phyloP scores from a whole-genome alignment of 208 protist genomes.

The Spongospora subterranea region DNA sequence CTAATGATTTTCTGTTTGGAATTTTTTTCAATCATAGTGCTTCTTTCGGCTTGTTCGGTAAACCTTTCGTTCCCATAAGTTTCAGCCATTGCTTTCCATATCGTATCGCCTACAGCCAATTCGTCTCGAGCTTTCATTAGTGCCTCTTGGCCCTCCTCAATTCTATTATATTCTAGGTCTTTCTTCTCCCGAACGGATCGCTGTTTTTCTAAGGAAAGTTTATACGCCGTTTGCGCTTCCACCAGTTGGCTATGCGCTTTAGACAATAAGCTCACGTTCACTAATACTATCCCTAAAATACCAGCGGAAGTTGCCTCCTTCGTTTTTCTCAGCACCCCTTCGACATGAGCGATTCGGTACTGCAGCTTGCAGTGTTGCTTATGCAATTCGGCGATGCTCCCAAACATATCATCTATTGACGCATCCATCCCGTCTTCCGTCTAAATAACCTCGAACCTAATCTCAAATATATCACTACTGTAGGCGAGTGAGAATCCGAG shows the following conservation, averaged over 20 bases:
- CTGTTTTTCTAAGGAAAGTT: neutral
- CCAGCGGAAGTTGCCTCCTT: neutral
- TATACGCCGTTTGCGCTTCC: neutral
- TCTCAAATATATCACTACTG: too few relatives aligned
- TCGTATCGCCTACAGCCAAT: neutral
- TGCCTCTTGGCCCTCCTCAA: neutral
- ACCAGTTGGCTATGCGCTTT: neutral
- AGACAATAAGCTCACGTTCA: neutral
- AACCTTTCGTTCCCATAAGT: neutral
- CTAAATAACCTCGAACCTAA: too few relatives aligned
- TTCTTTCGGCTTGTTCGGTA: too few relatives aligned
- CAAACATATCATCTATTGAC: neutral
- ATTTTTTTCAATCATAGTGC: too few relatives aligned
- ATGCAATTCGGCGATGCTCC: conserved; percentile 1
- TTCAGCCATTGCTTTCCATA: neutral
- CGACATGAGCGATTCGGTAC: conserved; percentile 33
- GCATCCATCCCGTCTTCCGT: neutral
- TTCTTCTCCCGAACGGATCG: neutral
- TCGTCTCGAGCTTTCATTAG: neutral
- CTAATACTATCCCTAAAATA: neutral
- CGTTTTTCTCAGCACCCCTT: neutral
- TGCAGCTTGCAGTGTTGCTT: conserved; percentile 47
- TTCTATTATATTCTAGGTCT: neutral
- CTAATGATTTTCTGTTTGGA: too few relatives aligned
- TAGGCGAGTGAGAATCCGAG: too few relatives aligned